Evolutionary conservation across 768 basidiomycete genomes (phyloP).

Genomic region (Lactarius tabidus): DNA sequence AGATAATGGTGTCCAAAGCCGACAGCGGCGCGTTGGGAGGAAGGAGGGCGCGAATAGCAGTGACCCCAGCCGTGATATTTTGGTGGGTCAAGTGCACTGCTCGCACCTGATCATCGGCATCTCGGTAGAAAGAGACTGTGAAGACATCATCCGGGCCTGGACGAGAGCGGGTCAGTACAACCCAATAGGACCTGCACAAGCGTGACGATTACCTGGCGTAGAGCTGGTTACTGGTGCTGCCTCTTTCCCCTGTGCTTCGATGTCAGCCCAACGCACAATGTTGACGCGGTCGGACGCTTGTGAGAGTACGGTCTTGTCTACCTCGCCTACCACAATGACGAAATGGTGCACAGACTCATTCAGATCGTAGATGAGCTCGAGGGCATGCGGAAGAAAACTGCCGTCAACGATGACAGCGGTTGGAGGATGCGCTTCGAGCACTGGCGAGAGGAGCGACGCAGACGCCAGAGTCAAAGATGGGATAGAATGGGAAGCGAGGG

Average conservation of each 20-base stretch:
- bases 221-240: constrained; percentile 42
- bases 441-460: constrained; percentile 54
- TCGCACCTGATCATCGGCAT: constrained; percentile 48
- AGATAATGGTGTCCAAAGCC: constrained; percentile 72
- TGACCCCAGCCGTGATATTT: constrained; percentile 87
- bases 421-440: constrained; percentile 62
- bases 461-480: constrained; percentile 63
- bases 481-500: constrained; percentile 66
- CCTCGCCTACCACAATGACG: constrained; percentile 71
- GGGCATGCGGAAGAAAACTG: constrained; percentile 58
- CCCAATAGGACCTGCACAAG: neutral
- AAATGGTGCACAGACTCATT: constrained; percentile 45
- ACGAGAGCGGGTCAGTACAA: constrained; percentile 4
- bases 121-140: constrained; percentile 61
- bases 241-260: constrained; percentile 61
- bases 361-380: constrained; percentile 68
- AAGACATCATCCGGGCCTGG: constrained; percentile 60
- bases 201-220: constrained; percentile 47
- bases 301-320: constrained; percentile 42
- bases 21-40: constrained; percentile 67
- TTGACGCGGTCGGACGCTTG: constrained; percentile 50
- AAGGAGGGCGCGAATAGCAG: constrained; percentile 69
- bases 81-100: constrained; percentile 73
- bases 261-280: constrained; percentile 61
- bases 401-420: constrained; percentile 72